Percentiles rank a stretch among this genome's conserved stretches.
These are phyloP conservation scores for Neofusicoccum ribis DNA, from an alignment of 2,329 filamentous ascomycete genomes.

Conservation along the genomic window DNA sequence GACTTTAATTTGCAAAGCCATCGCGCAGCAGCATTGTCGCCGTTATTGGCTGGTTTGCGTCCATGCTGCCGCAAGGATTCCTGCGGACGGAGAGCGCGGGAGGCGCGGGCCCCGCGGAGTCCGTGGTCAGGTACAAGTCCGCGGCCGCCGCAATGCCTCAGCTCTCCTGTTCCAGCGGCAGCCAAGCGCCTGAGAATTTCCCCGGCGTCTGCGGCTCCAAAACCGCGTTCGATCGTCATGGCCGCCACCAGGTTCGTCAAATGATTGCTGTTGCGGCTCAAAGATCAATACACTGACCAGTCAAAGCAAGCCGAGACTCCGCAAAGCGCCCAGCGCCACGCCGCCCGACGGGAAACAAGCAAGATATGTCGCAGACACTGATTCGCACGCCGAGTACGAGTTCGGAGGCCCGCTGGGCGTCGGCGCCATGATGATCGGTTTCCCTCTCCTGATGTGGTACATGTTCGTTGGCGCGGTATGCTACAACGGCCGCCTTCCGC, in stretches of 20 bases:
- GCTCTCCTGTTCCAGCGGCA: too few relatives aligned
- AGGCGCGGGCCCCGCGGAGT: background rate
- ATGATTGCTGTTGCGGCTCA: too few relatives aligned
- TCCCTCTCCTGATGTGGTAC: constrained; percentile 96
- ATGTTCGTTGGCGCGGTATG: constrained; percentile 97
- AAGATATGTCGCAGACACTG: background rate
- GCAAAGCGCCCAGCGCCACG: background rate
- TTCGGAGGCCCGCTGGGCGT: constrained; percentile 85
- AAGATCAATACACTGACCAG: too few relatives aligned
- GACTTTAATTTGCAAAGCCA: too few relatives aligned
- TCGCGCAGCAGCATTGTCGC: too few relatives aligned
- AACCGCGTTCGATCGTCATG: background rate
- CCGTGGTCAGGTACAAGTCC: constrained; percentile 6
- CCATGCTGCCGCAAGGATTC: too few relatives aligned
- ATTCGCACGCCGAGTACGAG: constrained; percentile 56
- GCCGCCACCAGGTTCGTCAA: background rate
- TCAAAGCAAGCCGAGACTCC: background rate
- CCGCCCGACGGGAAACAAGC: background rate
- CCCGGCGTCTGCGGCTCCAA: background rate
- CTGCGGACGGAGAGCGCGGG: too few relatives aligned
- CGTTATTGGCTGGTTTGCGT: too few relatives aligned
- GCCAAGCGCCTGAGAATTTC: background rate
- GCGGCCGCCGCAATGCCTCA: background rate
- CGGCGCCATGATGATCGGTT: constrained; percentile 83
- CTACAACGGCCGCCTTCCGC: constrained; percentile 81